Evolutionary conservation across 768 basidiomycete species (phyloP).

Genomic region (Coprinopsis cinerea): DNA sequence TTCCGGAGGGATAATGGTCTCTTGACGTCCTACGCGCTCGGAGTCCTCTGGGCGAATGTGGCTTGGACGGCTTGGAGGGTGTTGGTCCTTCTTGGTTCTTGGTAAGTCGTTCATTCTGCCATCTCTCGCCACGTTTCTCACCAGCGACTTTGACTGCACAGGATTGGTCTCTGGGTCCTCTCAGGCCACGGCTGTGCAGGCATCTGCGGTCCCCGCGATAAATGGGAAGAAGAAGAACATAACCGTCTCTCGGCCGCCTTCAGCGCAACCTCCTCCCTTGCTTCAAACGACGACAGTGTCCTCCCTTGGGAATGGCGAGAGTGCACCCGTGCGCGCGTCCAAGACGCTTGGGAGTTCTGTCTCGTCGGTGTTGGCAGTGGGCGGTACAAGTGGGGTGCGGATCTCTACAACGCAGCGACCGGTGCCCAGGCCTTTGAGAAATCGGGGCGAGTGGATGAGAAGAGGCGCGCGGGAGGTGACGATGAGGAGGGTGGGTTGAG

Average conservation of each 20-base stretch:
- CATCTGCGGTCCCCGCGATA: conserved; percentile 75
- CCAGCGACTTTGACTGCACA: conserved; percentile 18
- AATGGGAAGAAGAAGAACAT: conserved; percentile 79
- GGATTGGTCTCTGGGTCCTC: conserved; percentile 74
- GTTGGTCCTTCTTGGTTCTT: conserved; percentile 62
- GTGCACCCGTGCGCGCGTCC: conserved; percentile 60
- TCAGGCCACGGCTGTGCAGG: conserved; percentile 75
- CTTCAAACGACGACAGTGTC: conserved; percentile 30
- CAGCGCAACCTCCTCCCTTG: background rate
- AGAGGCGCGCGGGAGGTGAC: conserved; percentile 18
- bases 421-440: too few species aligned
- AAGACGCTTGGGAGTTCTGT: conserved; percentile 82
- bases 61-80: conserved; percentile 76
- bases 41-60: conserved; percentile 73
- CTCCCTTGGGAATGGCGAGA: conserved; percentile 81
- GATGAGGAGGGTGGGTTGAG: conserved; percentile 10
- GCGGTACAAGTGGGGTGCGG: conserved; percentile 13
- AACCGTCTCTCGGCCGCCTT: conserved; percentile 46
- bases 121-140: background rate
- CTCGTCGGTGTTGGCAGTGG: conserved; percentile 27
- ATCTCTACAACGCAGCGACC: too few species aligned
- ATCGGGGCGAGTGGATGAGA: conserved; percentile 5
- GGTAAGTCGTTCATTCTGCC: conserved; percentile 36
- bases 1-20: conserved; percentile 60
- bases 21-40: conserved; percentile 71